Evolutionary conservation across 2,329 filamentous ascomycete genomes (phyloP).

Genomic region (Malbranchea cinnamomea): DNA sequence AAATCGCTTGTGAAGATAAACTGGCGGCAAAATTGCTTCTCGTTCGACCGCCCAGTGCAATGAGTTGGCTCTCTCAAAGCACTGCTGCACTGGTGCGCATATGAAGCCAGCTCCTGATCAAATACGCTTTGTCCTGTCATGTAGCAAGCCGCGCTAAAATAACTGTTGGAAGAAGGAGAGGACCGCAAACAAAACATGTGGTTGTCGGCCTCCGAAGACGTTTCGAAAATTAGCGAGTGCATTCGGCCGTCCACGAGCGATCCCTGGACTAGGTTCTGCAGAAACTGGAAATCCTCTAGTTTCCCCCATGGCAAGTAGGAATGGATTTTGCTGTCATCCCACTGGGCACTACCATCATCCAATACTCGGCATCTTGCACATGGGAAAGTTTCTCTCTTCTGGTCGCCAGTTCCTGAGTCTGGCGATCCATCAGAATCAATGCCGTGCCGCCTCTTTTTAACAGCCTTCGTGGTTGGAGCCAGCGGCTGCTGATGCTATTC

Average conservation of each 20-base stretch:
- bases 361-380: background rate
- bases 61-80: conserved; percentile 1
- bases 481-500: no score
- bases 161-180: background rate
- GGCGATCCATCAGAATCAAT: no score
- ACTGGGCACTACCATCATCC: background rate
- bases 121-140: conserved; percentile 1
- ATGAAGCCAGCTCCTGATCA: background rate
- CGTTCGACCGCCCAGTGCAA: background rate
- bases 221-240: background rate
- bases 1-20: conserved; percentile 1
- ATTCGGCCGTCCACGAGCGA: background rate
- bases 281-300: background rate
- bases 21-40: background rate
- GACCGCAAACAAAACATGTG: background rate
- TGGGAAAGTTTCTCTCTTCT: no score
- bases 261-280: background rate
- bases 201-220: background rate
- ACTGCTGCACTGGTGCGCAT: conserved; percentile 1
- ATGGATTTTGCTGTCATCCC: background rate
- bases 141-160: conserved; percentile 1
- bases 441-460: no score
- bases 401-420: no score
- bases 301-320: background rate
- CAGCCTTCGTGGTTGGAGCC: no score